phyloP scores from a whole-genome alignment of 257 asterid genomes.

The Marsdenia floribunda region DNA sequence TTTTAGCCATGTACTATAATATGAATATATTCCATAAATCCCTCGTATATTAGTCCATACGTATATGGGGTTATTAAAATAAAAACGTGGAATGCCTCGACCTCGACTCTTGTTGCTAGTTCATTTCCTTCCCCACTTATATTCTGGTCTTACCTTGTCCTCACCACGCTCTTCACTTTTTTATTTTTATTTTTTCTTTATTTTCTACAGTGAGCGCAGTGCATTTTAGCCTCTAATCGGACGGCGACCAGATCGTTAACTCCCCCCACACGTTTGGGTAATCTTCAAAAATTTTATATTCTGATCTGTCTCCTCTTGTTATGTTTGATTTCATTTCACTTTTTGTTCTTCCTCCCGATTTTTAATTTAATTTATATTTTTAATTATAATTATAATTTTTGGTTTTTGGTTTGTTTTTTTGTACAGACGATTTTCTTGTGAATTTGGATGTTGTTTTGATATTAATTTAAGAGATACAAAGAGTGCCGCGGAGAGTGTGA shows the following conservation, averaged over 20 bases:
- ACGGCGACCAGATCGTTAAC: not conserved
- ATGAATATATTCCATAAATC: too few species aligned
- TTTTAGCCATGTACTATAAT: too few species aligned
- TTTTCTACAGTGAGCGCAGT: slow-evolving; percentile 5
- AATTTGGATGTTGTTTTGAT: not conserved
- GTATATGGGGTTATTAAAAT: too few species aligned
- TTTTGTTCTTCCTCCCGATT: not conserved
- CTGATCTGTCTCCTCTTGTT: slow-evolving; percentile 11
- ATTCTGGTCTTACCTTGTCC: not conserved
- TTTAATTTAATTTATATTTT: not conserved
- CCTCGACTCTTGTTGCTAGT: not conserved
- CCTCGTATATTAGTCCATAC: too few species aligned
- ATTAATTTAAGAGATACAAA: not conserved
- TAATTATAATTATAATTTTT: not conserved
- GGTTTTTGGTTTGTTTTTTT: not conserved
- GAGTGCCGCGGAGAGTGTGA: not conserved
- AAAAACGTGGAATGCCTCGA: slow-evolving; percentile 5
- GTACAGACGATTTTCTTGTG: not conserved
- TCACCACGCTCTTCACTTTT: not conserved
- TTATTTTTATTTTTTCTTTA: not conserved
- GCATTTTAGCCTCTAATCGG: not conserved
- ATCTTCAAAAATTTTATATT: not conserved
- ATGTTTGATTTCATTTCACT: not conserved
- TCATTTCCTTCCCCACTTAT: not conserved
- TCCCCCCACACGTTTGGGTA: not conserved